Conservation (phyloP, 805 yeast species). For the Ogataea zsoltii region DNA sequence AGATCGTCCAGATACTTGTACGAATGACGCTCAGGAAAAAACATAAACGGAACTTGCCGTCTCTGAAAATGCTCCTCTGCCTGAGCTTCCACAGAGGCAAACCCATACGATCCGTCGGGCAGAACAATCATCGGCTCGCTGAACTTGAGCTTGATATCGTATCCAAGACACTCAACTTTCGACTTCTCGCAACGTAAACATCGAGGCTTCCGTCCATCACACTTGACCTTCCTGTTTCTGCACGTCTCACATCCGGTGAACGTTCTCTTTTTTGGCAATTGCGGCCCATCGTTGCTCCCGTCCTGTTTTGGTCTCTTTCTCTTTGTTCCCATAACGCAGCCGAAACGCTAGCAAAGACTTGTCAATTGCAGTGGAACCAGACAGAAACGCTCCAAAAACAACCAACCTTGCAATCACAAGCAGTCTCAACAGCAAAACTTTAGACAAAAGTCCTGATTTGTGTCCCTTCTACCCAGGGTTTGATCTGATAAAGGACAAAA, state of each 20-base stretch:
- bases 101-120: constrained; percentile 22
- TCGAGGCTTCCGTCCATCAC: constrained; percentile 47
- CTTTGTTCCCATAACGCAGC: constrained; percentile 2
- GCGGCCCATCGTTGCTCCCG: constrained; percentile 2
- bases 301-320: not conserved
- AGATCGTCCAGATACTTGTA: constrained; percentile 43
- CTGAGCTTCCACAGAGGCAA: constrained; percentile 7
- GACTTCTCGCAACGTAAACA: constrained; percentile 50
- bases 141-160: constrained; percentile 50
- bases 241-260: constrained; percentile 61
- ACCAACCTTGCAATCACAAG: too few relatives aligned
- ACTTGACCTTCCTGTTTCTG: constrained; percentile 51
- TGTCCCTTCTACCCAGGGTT: too few relatives aligned
- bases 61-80: constrained; percentile 37
- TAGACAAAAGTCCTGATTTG: too few relatives aligned
- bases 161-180: constrained; percentile 48
- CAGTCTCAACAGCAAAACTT: too few relatives aligned
- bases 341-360: not conserved
- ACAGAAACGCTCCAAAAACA: too few relatives aligned
- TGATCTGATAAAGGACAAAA: too few relatives aligned
- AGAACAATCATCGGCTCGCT: constrained; percentile 40
- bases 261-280: constrained; percentile 24
- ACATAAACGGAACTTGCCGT: constrained; percentile 45
- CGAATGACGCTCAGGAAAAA: constrained; percentile 36
- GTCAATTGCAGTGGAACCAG: too few relatives aligned